These are phyloP conservation scores for Paramecium sonneborni DNA, from an alignment of 73 alveolate species.

Conservation along the genomic window DNA sequence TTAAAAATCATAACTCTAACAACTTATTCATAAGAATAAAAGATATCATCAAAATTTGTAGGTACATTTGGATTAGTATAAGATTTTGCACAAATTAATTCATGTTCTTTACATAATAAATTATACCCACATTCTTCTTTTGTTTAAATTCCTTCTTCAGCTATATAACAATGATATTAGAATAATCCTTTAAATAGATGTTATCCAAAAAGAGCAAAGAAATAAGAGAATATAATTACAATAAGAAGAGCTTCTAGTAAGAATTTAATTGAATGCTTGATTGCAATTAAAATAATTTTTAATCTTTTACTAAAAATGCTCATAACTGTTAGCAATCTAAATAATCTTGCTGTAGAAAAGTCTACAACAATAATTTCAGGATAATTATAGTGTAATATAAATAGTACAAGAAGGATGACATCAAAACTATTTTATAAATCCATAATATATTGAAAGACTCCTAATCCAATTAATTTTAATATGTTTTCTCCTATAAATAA, in stretches of 20 bases:
- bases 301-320: neutral
- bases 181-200: constrained; percentile 25
- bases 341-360: constrained; percentile 4
- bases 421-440: neutral
- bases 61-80: neutral
- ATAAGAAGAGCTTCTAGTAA: neutral
- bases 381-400: neutral
- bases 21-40: neutral
- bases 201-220: constrained; percentile 28
- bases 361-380: neutral
- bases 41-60: constrained; percentile 13
- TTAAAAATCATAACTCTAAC: constrained; percentile 41
- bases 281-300: neutral
- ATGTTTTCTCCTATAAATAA: constrained; percentile 31
- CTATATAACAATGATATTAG: neutral
- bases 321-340: constrained; percentile 8
- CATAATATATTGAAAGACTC: neutral
- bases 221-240: neutral
- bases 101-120: neutral
- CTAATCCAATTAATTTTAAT: neutral
- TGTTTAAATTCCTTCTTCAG: neutral
- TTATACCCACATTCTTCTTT: constrained; percentile 12
- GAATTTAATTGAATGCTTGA: neutral
- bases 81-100: neutral
- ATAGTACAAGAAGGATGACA: constrained; percentile 6